Evolutionary conservation across 140 eudicot species (phyloP).

Genomic region (Oenanthe javanica): DNA sequence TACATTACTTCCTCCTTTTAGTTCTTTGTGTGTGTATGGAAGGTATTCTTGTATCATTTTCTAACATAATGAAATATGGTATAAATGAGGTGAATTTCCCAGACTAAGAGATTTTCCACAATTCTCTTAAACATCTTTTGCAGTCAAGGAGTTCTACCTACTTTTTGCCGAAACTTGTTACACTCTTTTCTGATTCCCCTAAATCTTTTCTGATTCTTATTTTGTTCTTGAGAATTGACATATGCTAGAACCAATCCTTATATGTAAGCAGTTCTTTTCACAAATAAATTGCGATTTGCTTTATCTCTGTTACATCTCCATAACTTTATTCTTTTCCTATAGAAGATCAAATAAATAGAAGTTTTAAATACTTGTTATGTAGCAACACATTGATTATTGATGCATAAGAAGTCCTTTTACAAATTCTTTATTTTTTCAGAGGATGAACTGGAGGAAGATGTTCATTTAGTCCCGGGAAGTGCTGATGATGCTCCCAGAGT

Average conservation of each 20-base stretch:
- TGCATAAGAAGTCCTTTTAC: neutral
- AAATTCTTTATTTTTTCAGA: conserved; percentile 28
- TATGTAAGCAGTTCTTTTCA: neutral
- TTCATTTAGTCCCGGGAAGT: conserved; percentile 83
- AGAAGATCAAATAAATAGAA: neutral
- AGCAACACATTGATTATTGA: neutral
- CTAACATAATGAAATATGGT: neutral
- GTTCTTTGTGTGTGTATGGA: neutral
- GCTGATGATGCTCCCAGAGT: conserved; percentile 91
- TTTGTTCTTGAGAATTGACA: neutral
- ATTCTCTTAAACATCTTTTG: neutral
- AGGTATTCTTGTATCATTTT: neutral
- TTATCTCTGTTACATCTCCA: neutral
- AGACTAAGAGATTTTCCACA: neutral
- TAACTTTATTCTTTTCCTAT: neutral
- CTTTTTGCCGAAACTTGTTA: neutral
- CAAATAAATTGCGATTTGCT: neutral
- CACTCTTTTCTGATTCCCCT: neutral
- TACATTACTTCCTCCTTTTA: neutral
- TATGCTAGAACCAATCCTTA: neutral
- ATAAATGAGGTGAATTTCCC: too few relatives aligned
- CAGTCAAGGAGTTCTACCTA: neutral
- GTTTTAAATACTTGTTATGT: neutral
- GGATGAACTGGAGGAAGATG: conserved; percentile 79
- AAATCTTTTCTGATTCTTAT: neutral